These are phyloP conservation scores for Groenewaldozyma tartarivorans DNA, from an alignment of 805 yeast genomes.

Conservation along the genomic window DNA sequence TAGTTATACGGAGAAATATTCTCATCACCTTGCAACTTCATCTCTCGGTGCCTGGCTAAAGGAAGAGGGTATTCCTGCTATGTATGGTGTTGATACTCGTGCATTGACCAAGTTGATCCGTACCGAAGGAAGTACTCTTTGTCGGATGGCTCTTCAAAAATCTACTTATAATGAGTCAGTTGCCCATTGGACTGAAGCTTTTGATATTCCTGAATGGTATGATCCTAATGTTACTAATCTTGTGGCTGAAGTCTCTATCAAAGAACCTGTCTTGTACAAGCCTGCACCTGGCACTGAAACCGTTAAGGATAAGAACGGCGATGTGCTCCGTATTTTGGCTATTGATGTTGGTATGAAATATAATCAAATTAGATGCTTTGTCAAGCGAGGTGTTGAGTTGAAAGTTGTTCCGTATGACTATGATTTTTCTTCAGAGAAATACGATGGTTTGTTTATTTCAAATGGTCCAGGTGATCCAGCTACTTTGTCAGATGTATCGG, in stretches of 20 bases:
- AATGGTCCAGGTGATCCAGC: conserved; percentile 99
- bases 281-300: conserved; percentile 53
- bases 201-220: conserved; percentile 76
- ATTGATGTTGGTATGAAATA: conserved; percentile 97
- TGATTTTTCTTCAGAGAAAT: conserved; percentile 69
- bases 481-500: conserved; percentile 60
- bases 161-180: conserved; percentile 28
- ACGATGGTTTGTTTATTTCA: conserved; percentile 91
- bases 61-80: conserved; percentile 86
- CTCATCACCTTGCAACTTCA: conserved; percentile 87
- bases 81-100: conserved; percentile 97
- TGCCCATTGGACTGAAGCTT: conserved; percentile 54
- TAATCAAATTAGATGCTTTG: conserved; percentile 95
- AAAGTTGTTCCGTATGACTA: conserved; percentile 94
- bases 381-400: conserved; percentile 91
- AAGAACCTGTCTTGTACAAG: conserved; percentile 63
- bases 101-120: conserved; percentile 87
- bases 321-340: conserved; percentile 72
- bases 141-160: conserved; percentile 57
- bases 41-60: conserved; percentile 91
- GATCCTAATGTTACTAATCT: conserved; percentile 89
- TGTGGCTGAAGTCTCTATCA: conserved; percentile 82
- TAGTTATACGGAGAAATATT: conserved; percentile 91
- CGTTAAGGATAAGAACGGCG: conserved; percentile 59
- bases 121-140: conserved; percentile 85